phyloP scores from a whole-genome alignment of 768 basidiomycete genomes.

The Suillus subaureus region DNA sequence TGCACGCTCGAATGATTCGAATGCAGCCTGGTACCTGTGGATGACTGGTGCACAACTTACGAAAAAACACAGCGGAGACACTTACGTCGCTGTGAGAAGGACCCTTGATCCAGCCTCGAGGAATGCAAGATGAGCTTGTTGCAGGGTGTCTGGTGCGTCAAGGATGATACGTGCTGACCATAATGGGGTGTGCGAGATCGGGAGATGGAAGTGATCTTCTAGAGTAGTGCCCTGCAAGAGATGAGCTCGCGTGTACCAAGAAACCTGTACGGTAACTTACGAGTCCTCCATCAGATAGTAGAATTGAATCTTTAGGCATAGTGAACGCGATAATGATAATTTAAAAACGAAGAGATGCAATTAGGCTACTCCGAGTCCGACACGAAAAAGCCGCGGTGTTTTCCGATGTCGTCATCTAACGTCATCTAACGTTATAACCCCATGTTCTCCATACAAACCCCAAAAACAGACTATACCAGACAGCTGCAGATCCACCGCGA shows the following conservation, averaged over 20 bases:
- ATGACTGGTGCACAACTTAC: not conserved
- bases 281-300: slow-evolving; percentile 47
- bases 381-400: not conserved
- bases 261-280: slow-evolving; percentile 28
- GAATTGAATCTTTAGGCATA: not conserved
- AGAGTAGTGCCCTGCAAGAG: slow-evolving; percentile 59
- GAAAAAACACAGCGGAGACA: not conserved
- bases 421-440: too few relatives aligned
- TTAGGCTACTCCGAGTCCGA: not conserved
- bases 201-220: slow-evolving; percentile 49
- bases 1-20: slow-evolving; percentile 51
- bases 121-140: slow-evolving; percentile 64
- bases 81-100: slow-evolving; percentile 71
- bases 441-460: too few relatives aligned
- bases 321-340: not conserved
- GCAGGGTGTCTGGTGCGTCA: slow-evolving; percentile 53
- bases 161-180: slow-evolving; percentile 72
- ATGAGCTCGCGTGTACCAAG: not conserved
- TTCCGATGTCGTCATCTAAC: not conserved
- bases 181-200: slow-evolving; percentile 56
- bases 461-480: too few relatives aligned
- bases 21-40: slow-evolving; percentile 67
- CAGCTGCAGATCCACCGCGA: too few relatives aligned
- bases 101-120: slow-evolving; percentile 65
- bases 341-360: not conserved